These are phyloP conservation scores for Quercus cerris DNA, from an alignment of 306 rosid species.

Conservation along the genomic window DNA sequence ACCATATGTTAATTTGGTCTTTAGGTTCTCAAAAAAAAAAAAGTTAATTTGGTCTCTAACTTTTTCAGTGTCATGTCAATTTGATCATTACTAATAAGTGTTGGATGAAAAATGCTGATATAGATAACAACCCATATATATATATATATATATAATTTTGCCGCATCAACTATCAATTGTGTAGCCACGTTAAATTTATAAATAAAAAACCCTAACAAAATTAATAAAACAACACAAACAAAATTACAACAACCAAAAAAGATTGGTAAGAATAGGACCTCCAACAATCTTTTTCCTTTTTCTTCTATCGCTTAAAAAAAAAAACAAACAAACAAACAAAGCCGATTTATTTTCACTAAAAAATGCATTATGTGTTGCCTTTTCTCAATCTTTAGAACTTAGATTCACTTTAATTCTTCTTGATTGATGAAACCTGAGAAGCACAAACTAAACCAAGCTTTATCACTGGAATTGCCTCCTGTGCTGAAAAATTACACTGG, in stretches of 20 bases:
- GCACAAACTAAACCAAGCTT: constrained; percentile 89
- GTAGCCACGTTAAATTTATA: too few relatives aligned
- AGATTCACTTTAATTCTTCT: constrained; percentile 59
- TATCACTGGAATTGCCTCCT: constrained; percentile 85
- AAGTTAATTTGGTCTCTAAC: too few relatives aligned
- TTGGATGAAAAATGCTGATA: too few relatives aligned
- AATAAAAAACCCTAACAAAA: constrained; percentile 5
- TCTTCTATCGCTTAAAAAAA: constrained; percentile 11
- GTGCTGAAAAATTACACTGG: constrained; percentile 57
- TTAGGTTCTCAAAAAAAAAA: too few relatives aligned
- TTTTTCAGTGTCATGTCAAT: too few relatives aligned
- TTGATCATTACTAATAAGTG: too few relatives aligned
- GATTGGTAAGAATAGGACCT: constrained; percentile 31
- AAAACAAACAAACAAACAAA: constrained; percentile 25
- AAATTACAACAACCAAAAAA: constrained; percentile 16
- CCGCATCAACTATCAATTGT: too few relatives aligned
- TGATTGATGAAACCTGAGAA: constrained; percentile 89
- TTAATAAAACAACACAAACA: constrained; percentile 1
- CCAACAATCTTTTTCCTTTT: constrained; percentile 13
- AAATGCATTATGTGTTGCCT: constrained; percentile 20
- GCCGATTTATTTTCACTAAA: constrained; percentile 78
- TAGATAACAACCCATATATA: too few relatives aligned
- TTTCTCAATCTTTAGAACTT: constrained; percentile 26
- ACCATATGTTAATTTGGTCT: too few relatives aligned
- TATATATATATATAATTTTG: too few relatives aligned